These are phyloP conservation scores for Chaetoceros tenuissimus DNA, from an alignment of 108 stramenopile genomes.

Conservation along the genomic window DNA sequence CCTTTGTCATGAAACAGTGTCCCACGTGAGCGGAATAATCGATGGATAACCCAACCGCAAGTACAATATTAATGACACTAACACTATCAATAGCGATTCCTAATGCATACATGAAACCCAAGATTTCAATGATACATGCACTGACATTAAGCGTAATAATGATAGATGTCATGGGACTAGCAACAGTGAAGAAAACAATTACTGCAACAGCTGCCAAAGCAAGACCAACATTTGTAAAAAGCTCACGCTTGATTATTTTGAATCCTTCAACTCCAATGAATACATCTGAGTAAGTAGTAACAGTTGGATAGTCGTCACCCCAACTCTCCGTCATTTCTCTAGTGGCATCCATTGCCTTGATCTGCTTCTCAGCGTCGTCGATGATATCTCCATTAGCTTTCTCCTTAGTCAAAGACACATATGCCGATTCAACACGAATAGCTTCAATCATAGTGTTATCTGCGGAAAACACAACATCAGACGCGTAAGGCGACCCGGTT, in stretches of 20 bases:
- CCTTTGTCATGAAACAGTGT: constrained; percentile 68
- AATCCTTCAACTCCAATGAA: constrained; percentile 55
- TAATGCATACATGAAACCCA: constrained; percentile 77
- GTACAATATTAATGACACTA: constrained; percentile 73
- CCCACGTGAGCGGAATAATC: constrained; percentile 84
- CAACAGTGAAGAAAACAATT: constrained; percentile 57
- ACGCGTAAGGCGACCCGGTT: constrained; percentile 31
- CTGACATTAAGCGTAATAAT: constrained; percentile 65
- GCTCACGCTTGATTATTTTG: constrained; percentile 41
- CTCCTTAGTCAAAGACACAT: constrained; percentile 37
- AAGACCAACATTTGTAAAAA: constrained; percentile 47
- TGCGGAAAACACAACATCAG: constrained; percentile 31
- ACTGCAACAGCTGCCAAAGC: constrained; percentile 40
- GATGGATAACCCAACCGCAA: constrained; percentile 79
- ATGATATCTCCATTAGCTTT: constrained; percentile 24
- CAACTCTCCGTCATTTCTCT: constrained; percentile 36
- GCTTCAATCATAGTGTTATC: constrained; percentile 26
- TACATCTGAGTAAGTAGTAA: constrained; percentile 29
- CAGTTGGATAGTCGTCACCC: constrained; percentile 32
- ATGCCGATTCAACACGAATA: constrained; percentile 28
- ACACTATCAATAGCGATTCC: constrained; percentile 74
- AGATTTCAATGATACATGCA: constrained; percentile 66
- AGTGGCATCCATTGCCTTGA: constrained; percentile 61
- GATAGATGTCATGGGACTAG: constrained; percentile 42
- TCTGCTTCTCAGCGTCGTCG: constrained; percentile 51